A percentile compares a stretch with the other conserved stretches of the same genome.
These are phyloP conservation scores for Choanephora cucurbitarum DNA, from an alignment of 371 early-diverging fungal genomes.

Conservation along the genomic window DNA sequence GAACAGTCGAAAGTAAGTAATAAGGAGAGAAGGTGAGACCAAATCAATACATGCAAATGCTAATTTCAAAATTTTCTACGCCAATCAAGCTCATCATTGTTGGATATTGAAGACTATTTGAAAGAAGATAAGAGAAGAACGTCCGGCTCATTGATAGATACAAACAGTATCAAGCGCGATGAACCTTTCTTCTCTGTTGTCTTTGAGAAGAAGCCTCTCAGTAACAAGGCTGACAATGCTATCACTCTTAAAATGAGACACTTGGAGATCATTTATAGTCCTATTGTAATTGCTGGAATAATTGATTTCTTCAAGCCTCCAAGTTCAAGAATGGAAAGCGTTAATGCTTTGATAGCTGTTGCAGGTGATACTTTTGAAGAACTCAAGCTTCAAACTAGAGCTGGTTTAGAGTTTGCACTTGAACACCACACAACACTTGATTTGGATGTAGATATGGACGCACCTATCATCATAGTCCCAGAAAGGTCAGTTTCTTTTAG, in stretches of 20 bases:
- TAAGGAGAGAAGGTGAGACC: no score
- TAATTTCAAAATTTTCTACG: neutral
- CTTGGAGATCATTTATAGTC: conserved; percentile 80
- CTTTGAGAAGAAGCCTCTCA: conserved; percentile 74
- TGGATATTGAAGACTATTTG: conserved; percentile 11
- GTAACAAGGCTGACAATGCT: conserved; percentile 74
- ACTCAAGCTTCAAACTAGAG: conserved; percentile 74
- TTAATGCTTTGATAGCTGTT: conserved; percentile 58
- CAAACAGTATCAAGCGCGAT: neutral
- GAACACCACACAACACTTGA: conserved; percentile 79
- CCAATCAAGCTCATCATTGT: conserved; percentile 11
- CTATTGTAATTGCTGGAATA: conserved; percentile 63
- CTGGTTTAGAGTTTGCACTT: conserved; percentile 77
- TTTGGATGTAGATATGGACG: conserved; percentile 80
- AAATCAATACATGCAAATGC: neutral
- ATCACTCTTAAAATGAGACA: conserved; percentile 74
- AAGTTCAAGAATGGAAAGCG: conserved; percentile 57
- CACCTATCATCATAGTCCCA: conserved; percentile 86
- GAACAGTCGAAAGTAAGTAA: conserved; percentile 20
- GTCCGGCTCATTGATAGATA: conserved; percentile 6
- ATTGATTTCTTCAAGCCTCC: conserved; percentile 76
- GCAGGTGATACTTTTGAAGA: conserved; percentile 78
- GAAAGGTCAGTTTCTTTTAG: conserved; percentile 47
- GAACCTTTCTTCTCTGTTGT: conserved; percentile 69
- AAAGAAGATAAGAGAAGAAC: conserved; percentile 12